phyloP scores from a whole-genome alignment of 345 rosid species.

The Populus simonii region DNA sequence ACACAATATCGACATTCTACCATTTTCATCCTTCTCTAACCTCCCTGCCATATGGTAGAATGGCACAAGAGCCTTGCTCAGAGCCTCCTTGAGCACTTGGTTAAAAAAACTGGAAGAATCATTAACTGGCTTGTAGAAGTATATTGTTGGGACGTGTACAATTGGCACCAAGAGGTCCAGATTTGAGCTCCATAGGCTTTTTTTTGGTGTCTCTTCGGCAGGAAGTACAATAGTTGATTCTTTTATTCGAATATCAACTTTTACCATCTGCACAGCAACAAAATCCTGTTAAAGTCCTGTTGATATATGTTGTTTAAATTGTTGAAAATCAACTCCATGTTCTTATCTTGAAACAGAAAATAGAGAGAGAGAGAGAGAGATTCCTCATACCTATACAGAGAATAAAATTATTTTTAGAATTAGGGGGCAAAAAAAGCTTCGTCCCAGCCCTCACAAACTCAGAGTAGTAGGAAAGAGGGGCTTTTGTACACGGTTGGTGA shows the following conservation, averaged over 20 bases:
- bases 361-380: too few species aligned
- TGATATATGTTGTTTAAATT: too few species aligned
- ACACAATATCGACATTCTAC: conserved; percentile 30
- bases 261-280: neutral
- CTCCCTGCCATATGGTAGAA: conserved; percentile 43
- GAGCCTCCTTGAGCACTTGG: conserved; percentile 24
- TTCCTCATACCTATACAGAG: too few species aligned
- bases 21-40: conserved; percentile 20
- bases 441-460: too few species aligned
- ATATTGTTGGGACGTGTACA: conserved; percentile 4
- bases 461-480: too few species aligned
- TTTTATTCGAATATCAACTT: conserved; percentile 9
- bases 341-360: too few species aligned
- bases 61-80: conserved; percentile 29
- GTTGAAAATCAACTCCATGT: too few species aligned
- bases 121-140: conserved; percentile 21
- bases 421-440: too few species aligned
- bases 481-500: too few species aligned
- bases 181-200: conserved; percentile 20
- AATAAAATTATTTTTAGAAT: too few species aligned
- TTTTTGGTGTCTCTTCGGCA: conserved; percentile 24
- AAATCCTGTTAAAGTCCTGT: too few species aligned
- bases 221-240: conserved; percentile 21
- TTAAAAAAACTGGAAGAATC: conserved; percentile 18
- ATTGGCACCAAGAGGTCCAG: conserved; percentile 21